These are phyloP conservation scores for Amauroascus niger DNA, from an alignment of 2,329 filamentous ascomycete genomes.

Conservation along the genomic window DNA sequence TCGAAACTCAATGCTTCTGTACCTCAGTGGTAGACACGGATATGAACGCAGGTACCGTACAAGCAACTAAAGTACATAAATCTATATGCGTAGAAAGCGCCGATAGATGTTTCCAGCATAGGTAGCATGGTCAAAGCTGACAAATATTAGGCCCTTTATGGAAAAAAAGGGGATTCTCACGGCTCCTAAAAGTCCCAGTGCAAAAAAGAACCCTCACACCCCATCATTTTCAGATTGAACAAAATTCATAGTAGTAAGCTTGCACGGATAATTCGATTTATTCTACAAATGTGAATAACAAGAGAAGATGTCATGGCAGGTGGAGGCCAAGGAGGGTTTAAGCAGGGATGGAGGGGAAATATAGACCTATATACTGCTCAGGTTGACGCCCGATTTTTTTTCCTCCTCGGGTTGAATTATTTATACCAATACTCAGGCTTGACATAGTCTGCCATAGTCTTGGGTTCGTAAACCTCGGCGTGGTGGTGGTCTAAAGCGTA, in stretches of 20 bases:
- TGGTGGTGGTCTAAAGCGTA: constrained; percentile 35
- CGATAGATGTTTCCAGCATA: too few species aligned
- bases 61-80: too few species aligned
- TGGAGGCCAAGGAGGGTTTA: background rate
- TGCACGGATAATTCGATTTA: constrained; percentile 8
- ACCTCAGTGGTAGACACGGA: too few species aligned
- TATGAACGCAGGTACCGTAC: too few species aligned
- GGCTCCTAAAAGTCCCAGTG: background rate
- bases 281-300: constrained; percentile 9
- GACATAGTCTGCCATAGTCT: constrained; percentile 94
- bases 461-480: constrained; percentile 64
- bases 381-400: background rate
- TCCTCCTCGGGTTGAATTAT: constrained; percentile 26
- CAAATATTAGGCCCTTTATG: too few species aligned
- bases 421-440: constrained; percentile 85
- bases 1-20: background rate
- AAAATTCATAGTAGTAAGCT: background rate
- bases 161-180: background rate
- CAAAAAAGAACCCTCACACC: background rate
- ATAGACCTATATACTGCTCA: constrained; percentile 2
- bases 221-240: background rate
- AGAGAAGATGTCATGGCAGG: background rate
- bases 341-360: background rate
- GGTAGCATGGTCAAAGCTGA: too few species aligned
- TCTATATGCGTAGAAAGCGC: too few species aligned